Base-by-base conservation (phyloP, 108 stramenopile genomes). In the Nannochloropsis gaditana region DNA sequence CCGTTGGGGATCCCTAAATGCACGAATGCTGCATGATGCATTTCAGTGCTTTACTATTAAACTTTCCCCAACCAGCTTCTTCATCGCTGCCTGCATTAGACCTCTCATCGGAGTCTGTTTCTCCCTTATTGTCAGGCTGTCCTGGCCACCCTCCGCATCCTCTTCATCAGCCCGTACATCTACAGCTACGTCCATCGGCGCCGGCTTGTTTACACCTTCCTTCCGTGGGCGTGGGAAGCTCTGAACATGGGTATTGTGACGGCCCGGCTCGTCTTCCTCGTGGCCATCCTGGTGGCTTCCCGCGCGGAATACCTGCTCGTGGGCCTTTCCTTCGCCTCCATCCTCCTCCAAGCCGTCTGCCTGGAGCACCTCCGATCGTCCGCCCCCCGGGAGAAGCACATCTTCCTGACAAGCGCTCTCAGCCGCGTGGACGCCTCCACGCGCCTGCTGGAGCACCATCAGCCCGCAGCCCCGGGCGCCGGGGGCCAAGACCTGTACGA, bases 321-420 rank as follows among this genome's bases (percentile, higher is more conserved):
- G 19, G 19, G 15, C 59, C 8, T 73, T 15, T 73, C 59, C n/a
- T 73, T 5, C n/a, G 4, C n/a, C 19, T 73, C 59, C 19, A n/a
- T 73, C 59, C 15, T 73, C 19, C n/a, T 73, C 19, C 59, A 73
- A 73, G 59, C 59, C 59, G n/a, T 73, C n/a, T 73, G 59, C 59
- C n/a, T 73, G 59, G 59, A 73, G 59, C 59, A 73, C 59, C 59
- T 73, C 19, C 59, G 59, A n/a, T 73, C 59, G 59, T 73, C 59
- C 59, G 59, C 59, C 59, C 59, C 59, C 19, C 15, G 59, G 59
- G 59, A 73, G 59, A 73, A 73, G 59, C 15, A n/a, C 19, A 73
- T 73, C n/a, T 73, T 73, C 59, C n/a, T 73, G 6, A n/a, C 59
- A n/a, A n/a, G 59, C 19, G 59, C 59, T 73, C n/a, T 73, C 19